Base-by-base conservation (phyloP, 2,329 filamentous ascomycete species). In the Colletotrichum graminicola region DNA sequence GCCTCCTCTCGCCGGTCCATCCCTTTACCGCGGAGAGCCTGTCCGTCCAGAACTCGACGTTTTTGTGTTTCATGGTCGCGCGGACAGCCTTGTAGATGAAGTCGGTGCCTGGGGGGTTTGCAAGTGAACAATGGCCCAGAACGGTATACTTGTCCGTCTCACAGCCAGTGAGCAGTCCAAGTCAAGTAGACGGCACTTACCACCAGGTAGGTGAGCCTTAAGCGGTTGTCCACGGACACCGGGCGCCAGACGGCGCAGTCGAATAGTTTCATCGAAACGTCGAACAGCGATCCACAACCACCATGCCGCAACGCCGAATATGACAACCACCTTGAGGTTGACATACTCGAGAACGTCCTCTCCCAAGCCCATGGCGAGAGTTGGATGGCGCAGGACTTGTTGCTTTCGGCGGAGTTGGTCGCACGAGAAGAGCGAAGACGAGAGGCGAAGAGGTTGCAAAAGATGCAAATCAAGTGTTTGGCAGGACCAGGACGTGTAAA, bases 1-100 rank as follows among this genome's bases (percentile, higher is more conserved):
- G 76, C 1, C 84, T 84, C 14, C 83, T 79, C 80, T 95, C 93
- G 49, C 86, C 82, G 0, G 93, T 95, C 75, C 85, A 90, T 41
- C 81, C 78, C 5, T 81, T 76, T 21, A 80, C 79, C 11, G 74
- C 59, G 23, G 76, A 76, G 76, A 94, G 88, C 64, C 85, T 80
- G 2, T 79, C 71, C 10, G 82, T 74, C 91, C 93, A 97, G 72
- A 88, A 83, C 56, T 90, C 85, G 39, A 91, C 82, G 72, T 90
- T 90, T 56, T 84, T 80, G 77, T 94, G 82, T 0, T 80, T 77
- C 60, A 84, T 79, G 10, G 86, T 86, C 56, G 87, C 82, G 39
- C 80, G 80, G 55, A 94, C 76, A n/a, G 87, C 86, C n/a, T 81
- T 78, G 75, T 82, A 84, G 41, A 94, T 81, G 71, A 94, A 84